Conservation (phyloP, 1,139 yeast genomes). For the Sugiyamaella xylanicola region DNA sequence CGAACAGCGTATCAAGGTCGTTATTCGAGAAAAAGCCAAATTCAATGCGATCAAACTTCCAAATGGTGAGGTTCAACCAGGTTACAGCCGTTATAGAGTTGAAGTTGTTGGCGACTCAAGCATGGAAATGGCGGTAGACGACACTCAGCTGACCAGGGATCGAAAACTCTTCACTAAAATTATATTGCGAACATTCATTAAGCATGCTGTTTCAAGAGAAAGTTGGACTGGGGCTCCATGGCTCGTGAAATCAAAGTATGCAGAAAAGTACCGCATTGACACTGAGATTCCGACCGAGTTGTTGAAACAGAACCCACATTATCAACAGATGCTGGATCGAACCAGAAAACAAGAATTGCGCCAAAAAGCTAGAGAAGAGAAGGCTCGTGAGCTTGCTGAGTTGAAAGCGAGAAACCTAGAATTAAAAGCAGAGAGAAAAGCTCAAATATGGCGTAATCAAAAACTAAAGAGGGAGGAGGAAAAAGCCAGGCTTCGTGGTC, state of each 20-base stretch:
- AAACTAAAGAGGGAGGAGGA: constrained; percentile 23
- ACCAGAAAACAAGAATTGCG: constrained; percentile 16
- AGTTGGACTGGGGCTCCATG: constrained; percentile 93
- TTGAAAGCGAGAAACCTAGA: constrained; percentile 18
- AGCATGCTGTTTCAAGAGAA: constrained; percentile 79
- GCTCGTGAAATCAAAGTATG: constrained; percentile 82
- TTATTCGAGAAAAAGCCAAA: constrained; percentile 57
- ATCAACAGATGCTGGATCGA: constrained; percentile 18
- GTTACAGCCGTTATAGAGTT: constrained; percentile 71
- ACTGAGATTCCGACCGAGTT: constrained; percentile 41
- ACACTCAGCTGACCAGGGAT: constrained; percentile 74
- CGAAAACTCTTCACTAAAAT: constrained; percentile 87
- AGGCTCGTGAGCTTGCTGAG: constrained; percentile 19
- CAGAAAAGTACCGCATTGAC: constrained; percentile 43
- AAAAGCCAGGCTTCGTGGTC: constrained; percentile 19
- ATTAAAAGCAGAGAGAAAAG: constrained; percentile 23
- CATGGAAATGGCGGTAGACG: constrained; percentile 70
- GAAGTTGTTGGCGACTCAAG: constrained; percentile 52
- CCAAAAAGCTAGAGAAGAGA: constrained; percentile 21
- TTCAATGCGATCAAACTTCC: constrained; percentile 45
- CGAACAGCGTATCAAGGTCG: constrained; percentile 51
- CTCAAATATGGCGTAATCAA: constrained; percentile 22
- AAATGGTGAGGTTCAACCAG: constrained; percentile 55
- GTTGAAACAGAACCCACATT: constrained; percentile 25
- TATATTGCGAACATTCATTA: constrained; percentile 84